phyloP scores from a whole-genome alignment of 2,329 filamentous ascomycete genomes.

The Aspergillus quadricinctus region DNA sequence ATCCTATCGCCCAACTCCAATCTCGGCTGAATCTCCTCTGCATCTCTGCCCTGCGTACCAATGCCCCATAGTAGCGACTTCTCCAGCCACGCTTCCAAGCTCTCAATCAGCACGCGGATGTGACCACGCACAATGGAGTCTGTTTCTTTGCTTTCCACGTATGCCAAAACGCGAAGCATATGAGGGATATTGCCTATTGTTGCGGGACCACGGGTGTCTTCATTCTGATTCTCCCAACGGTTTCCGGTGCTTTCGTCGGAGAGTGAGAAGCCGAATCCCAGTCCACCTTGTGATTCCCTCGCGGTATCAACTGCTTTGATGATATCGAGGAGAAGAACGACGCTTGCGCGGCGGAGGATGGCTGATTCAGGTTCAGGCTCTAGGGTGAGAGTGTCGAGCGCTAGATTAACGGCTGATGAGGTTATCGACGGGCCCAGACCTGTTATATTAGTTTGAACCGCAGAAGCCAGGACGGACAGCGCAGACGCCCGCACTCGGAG shows the following conservation, averaged over 20 bases:
- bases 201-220: conserved; percentile 8
- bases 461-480: conserved; percentile 40
- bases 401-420: conserved; percentile 37
- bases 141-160: conserved; percentile 36
- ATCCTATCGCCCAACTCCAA: conserved; percentile 36
- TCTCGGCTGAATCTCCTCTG: conserved; percentile 15
- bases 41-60: conserved; percentile 17
- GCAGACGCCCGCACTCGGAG: conserved; percentile 41
- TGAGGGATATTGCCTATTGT: conserved; percentile 37
- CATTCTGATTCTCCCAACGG: neutral
- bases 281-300: conserved; percentile 25
- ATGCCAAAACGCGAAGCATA: conserved; percentile 34
- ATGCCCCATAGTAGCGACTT: conserved; percentile 40
- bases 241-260: conserved; percentile 13
- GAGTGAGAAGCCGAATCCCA: conserved; percentile 41
- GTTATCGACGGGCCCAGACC: conserved; percentile 34
- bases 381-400: conserved; percentile 35
- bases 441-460: conserved; percentile 37
- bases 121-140: conserved; percentile 39
- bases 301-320: conserved; percentile 37
- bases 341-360: conserved; percentile 40
- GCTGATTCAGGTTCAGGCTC: conserved; percentile 35
- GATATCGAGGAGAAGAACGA: conserved; percentile 37
- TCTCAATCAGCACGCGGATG: conserved; percentile 38
- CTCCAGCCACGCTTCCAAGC: conserved; percentile 40